Base-by-base conservation (phyloP, 495 filamentous ascomycete genomes). In the Lophium mytilinum region DNA sequence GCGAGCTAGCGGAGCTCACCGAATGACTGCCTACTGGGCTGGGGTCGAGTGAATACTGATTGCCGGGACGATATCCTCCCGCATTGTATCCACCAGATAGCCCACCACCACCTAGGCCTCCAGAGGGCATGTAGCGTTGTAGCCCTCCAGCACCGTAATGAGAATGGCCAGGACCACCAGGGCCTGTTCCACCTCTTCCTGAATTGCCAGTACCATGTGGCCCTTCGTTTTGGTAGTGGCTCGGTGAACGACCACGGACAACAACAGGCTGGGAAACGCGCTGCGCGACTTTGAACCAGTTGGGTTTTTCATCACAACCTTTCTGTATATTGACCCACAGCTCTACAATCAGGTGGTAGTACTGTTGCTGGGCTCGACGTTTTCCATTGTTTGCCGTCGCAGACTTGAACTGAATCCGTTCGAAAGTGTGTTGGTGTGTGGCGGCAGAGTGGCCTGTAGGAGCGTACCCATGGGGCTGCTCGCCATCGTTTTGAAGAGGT, bases 341-440 rank as follows among this genome's bases (percentile, higher is more conserved):
- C 67, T 96, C 91, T 1, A 96, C 86, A 33, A 96, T 80, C 33
- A 97, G 77, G 61, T 94, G 90, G 68, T 95, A 97, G 68, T 89
- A 96, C 64, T 96, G 92, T 68, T 96, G 92, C 10, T 88, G 87
- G 0, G 92, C 90, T 43, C 92, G 77, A 52, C 92, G 77, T 67
- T 96, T 96, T 19, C 92, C 92, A 58, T 97, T 97, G 73, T 97
- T 97, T 4, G 90, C 90, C 0, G 92, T 97, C 1, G 92, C 93
- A 50, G 87, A 88, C 68, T 95, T 95, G 77, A 97, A 97, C 65
- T 97, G 92, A 42, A 96, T 95, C 2, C 92, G 83, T 63, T 96
- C 91, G 66, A 96, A 97, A 0, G 86, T 87, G 51, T 70, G 69
- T 46, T 63, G 60, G 52, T 56, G 58, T 12, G 46, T 62, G 56